Evolutionary conservation across 2,329 filamentous ascomycete genomes (phyloP), one percentile per base, ranked within the genome.

Genomic region (Uncinocarpus reesii): DNA sequence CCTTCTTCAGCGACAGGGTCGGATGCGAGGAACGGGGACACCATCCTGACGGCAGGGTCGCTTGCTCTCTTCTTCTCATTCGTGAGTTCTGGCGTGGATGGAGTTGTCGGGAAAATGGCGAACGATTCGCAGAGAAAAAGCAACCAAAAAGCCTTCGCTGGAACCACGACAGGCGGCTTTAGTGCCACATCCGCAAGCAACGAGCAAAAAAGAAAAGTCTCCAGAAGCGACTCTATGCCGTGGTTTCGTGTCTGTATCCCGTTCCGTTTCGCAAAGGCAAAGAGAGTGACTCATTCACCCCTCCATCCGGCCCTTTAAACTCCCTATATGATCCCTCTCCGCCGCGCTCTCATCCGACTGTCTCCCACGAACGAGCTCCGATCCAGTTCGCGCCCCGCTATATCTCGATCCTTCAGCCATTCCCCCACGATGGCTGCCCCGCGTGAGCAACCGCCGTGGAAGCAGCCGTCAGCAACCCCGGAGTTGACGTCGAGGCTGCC

Each of bases 21-120:
- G 0, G 85, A 81, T 46, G 84, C 77, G 32, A 96, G 75, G 58
- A 98, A 96, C 0, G 88, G 83, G 7, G 89, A 95, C 1, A 67
- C 60, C 67, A 70, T 69, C 20, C 16, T 40, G 37, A 29, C 2
- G 5, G 31, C 11, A 20, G 8, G 15, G 21, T 4, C 4, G 4
- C 15, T 13, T 4, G 23, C 23, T n/a, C 13, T 10, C 15, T 32
- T 23, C 41, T 43, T 26, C 41, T 23, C 41, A 34, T 43, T 42
- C 41, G 41, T 34, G 28, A 34, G 15, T 18, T 32, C 16, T 11
- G 4, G 28, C 10, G 28, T 13, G 41, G 32, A 18, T 43, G 41
- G 29, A n/a, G n/a, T n/a, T n/a, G n/a, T n/a, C n/a, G n/a, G n/a
- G n/a, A n/a, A n/a, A n/a, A n/a, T n/a, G n/a, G n/a, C n/a, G n/a